A percentile compares a stretch with the other conserved stretches of the same genome.
Evolutionary conservation across 78 protist species (phyloP).

Genomic region (Dictyostelium firmibasis): DNA sequence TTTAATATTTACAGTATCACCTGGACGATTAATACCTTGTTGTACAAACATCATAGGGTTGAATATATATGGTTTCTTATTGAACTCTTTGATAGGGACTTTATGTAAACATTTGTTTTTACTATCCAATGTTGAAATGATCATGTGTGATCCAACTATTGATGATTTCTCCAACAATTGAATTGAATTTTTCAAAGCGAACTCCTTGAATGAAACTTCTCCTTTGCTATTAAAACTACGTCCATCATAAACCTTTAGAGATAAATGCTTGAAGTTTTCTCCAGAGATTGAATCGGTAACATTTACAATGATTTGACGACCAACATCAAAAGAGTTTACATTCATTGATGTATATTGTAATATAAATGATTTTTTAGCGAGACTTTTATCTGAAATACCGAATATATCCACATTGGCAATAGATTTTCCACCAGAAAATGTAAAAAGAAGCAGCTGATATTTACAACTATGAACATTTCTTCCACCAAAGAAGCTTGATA

Average conservation of each 20-base stretch:
- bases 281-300: not conserved
- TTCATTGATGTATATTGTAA: conserved; percentile 19
- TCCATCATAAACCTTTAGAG: not conserved
- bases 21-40: conserved; percentile 19
- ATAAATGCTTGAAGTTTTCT: not conserved
- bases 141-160: not conserved
- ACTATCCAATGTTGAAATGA: not conserved
- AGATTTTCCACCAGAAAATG: not conserved
- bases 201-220: not conserved
- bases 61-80: not conserved
- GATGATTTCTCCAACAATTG: not conserved
- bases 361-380: not conserved
- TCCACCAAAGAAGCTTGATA: conserved; percentile 38
- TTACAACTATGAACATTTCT: not conserved
- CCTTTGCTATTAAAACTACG: not conserved
- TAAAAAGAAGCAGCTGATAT: not conserved
- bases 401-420: no score
- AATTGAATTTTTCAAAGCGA: not conserved
- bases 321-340: not conserved
- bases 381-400: not conserved
- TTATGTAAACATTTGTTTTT: not conserved
- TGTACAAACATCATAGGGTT: not conserved
- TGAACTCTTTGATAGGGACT: not conserved
- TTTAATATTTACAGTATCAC: conserved; percentile 22
- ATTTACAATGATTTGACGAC: not conserved